Percentiles rank a stretch among this genome's conserved stretches.
phyloP scores from a whole-genome alignment of 202 grass and related monocot genomes.

The Cymbopogon flexuosus region DNA sequence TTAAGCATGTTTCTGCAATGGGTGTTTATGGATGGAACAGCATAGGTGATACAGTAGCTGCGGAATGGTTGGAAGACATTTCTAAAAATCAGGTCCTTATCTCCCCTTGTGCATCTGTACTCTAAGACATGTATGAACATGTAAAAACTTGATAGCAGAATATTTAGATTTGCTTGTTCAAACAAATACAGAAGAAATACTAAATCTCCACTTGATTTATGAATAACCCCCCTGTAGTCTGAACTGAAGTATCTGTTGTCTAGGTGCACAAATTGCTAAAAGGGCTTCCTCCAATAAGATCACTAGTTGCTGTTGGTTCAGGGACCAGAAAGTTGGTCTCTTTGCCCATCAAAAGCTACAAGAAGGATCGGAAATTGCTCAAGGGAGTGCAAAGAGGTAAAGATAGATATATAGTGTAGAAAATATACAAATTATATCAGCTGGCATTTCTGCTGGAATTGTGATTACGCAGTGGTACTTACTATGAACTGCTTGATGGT shows the following conservation, averaged over 20 bases:
- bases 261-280: constrained; percentile 96
- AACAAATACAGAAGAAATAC: constrained; percentile 6
- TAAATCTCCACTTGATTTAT: neutral
- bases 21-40: constrained; percentile 92
- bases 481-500: neutral
- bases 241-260: constrained; percentile 34
- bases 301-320: constrained; percentile 84
- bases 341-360: constrained; percentile 88
- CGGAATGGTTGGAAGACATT: constrained; percentile 95
- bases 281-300: constrained; percentile 84
- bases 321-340: constrained; percentile 89
- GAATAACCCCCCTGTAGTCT: neutral
- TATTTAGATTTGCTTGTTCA: neutral
- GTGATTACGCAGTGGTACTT: constrained; percentile 20
- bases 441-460: constrained; percentile 22
- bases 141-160: neutral
- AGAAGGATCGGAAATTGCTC: constrained; percentile 88
- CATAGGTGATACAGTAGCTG: constrained; percentile 79
- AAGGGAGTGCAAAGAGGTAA: constrained; percentile 99
- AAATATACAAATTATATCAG: neutral
- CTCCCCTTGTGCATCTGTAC: constrained; percentile 25
- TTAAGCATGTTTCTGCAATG: constrained; percentile 90
- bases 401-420: constrained; percentile 9
- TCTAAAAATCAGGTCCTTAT: constrained; percentile 89
- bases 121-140: neutral